Percentiles rank a stretch among this genome's conserved stretches.
These are phyloP conservation scores for Colletotrichum horii DNA, from an alignment of 2,329 filamentous ascomycete species.

Conservation along the genomic window DNA sequence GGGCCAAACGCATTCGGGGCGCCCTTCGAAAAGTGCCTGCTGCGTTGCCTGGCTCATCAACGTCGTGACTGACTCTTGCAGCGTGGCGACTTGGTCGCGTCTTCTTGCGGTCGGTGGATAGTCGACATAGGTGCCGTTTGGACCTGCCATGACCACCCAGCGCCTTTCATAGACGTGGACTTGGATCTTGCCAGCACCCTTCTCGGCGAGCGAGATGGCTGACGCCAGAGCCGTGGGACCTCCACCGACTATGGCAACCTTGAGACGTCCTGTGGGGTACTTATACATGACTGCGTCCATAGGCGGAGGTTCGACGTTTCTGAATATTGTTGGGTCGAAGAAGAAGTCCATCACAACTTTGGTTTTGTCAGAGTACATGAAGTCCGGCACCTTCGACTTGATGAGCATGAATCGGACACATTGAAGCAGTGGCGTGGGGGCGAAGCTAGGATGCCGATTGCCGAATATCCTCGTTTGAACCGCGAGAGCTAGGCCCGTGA, in stretches of 20 bases:
- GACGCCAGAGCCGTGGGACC: neutral
- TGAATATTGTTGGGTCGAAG: neutral
- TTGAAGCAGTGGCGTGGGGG: constrained; percentile 34
- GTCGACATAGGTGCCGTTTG: constrained; percentile 25
- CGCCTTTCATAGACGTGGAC: constrained; percentile 41
- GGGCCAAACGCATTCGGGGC: constrained; percentile 40
- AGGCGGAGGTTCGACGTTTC: neutral
- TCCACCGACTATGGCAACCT: neutral
- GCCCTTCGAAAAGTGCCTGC: constrained; percentile 25
- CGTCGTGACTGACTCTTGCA: neutral
- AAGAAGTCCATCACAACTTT: neutral
- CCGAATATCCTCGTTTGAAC: constrained; percentile 31
- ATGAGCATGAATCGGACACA: constrained; percentile 26
- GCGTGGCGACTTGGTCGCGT: neutral
- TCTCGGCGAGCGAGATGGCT: constrained; percentile 31
- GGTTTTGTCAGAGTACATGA: neutral
- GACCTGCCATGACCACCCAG: constrained; percentile 29
- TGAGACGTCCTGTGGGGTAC: neutral
- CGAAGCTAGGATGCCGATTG: constrained; percentile 32
- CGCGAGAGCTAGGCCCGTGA: constrained; percentile 26
- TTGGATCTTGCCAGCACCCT: constrained; percentile 33
- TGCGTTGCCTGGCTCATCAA: neutral
- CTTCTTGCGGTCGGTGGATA: constrained; percentile 27
- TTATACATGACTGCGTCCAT: neutral
- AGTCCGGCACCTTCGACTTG: neutral